Percentiles rank a stretch among this genome's conserved stretches.
These are phyloP conservation scores for Tricholoma flavovirens DNA, from an alignment of 768 basidiomycete species.

Conservation along the genomic window DNA sequence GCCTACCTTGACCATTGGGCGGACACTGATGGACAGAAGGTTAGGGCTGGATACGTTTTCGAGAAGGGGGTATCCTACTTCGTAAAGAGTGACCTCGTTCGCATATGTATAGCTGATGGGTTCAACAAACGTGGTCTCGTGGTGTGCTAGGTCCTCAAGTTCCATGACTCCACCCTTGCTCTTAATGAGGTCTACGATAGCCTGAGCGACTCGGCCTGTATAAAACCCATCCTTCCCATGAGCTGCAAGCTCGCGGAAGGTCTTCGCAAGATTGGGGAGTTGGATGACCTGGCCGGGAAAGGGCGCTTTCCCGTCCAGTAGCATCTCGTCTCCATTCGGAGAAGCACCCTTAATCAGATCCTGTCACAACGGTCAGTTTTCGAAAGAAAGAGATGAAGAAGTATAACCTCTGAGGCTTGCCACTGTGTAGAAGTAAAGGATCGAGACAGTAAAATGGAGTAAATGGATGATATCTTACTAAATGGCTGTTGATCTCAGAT, in stretches of 20 bases:
- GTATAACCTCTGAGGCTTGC: slow-evolving; percentile 51
- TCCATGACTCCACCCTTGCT: slow-evolving; percentile 91
- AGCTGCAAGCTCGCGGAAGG: slow-evolving; percentile 73
- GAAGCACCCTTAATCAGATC: slow-evolving; percentile 76
- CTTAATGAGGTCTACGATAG: slow-evolving; percentile 81
- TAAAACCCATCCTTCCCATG: slow-evolving; percentile 93
- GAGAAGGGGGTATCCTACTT: slow-evolving; percentile 45
- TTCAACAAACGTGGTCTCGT: slow-evolving; percentile 73
- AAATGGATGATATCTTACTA: slow-evolving; percentile 33
- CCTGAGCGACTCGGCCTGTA: slow-evolving; percentile 84
- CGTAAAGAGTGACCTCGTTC: slow-evolving; percentile 82
- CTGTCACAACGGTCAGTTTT: slow-evolving; percentile 23
- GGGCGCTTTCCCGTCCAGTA: slow-evolving; percentile 79
- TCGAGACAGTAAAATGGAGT: slow-evolving; percentile 1
- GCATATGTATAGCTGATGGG: slow-evolving; percentile 91
- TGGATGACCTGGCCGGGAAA: slow-evolving; percentile 79
- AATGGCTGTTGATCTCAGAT: slow-evolving; percentile 69
- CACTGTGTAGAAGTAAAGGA: slow-evolving; percentile 31
- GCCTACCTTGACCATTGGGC: slow-evolving; percentile 86
- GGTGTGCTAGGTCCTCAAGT: slow-evolving; percentile 85
- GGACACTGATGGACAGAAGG: slow-evolving; percentile 60
- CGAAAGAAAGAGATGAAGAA: background rate
- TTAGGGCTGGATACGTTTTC: slow-evolving; percentile 1
- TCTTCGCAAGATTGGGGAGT: slow-evolving; percentile 76
- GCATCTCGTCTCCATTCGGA: slow-evolving; percentile 81